Evolutionary conservation across 805 yeast species (phyloP).

Genomic region (Candida ficus): DNA sequence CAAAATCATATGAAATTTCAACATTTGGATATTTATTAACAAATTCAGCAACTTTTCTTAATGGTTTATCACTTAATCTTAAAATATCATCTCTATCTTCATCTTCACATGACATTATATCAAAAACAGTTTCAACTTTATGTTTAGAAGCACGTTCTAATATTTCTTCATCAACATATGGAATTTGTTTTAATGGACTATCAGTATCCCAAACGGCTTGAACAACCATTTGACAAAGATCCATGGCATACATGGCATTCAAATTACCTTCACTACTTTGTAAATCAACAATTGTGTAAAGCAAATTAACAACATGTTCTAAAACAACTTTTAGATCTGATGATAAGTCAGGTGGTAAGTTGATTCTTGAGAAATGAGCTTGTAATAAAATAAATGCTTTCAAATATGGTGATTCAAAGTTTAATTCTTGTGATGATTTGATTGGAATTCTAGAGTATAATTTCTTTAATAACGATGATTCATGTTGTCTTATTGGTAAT

Average conservation of each 20-base stretch:
- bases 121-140: slow-evolving; percentile 69
- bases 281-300: slow-evolving; percentile 68
- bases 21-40: slow-evolving; percentile 87
- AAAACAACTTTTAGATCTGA: slow-evolving; percentile 54
- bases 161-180: slow-evolving; percentile 51
- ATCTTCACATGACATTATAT: slow-evolving; percentile 72
- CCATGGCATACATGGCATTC: slow-evolving; percentile 79
- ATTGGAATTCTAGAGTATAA: slow-evolving; percentile 62
- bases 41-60: slow-evolving; percentile 74
- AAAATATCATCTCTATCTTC: slow-evolving; percentile 61
- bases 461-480: slow-evolving; percentile 40
- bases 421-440: slow-evolving; percentile 35
- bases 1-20: slow-evolving; percentile 56
- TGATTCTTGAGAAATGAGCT: slow-evolving; percentile 69
- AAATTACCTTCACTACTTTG: slow-evolving; percentile 76
- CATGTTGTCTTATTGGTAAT: slow-evolving; percentile 59
- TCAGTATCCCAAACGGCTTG: slow-evolving; percentile 86
- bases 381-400: slow-evolving; percentile 76
- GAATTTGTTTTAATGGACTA: slow-evolving; percentile 75
- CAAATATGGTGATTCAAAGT: slow-evolving; percentile 46
- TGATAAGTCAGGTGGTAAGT: slow-evolving; percentile 55
- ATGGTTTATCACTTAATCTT: slow-evolving; percentile 43
- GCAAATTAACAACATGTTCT: slow-evolving; percentile 40
- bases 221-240: slow-evolving; percentile 78
- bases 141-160: slow-evolving; percentile 48